These are phyloP conservation scores for Erysiphe pulchra DNA, from an alignment of 2,329 filamentous ascomycete species.

Conservation along the genomic window DNA sequence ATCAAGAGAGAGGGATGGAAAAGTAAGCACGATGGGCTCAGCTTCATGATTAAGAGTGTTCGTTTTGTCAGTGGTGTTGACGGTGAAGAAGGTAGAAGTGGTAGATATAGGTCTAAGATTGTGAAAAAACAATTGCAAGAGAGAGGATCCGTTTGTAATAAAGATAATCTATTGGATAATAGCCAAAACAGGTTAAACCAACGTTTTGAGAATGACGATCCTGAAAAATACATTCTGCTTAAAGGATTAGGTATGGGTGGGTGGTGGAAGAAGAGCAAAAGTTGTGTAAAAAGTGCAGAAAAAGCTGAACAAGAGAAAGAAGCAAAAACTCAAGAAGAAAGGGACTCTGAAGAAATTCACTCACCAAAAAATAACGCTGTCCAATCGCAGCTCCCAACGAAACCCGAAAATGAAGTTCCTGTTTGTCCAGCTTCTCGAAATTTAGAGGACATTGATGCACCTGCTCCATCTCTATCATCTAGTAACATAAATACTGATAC, in stretches of 20 bases:
- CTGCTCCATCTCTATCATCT: neutral
- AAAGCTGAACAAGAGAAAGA: neutral
- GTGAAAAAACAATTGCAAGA: slow-evolving; percentile 4
- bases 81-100: slow-evolving; percentile 19
- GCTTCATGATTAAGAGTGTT: slow-evolving; percentile 59
- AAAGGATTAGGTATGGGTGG: slow-evolving; percentile 1
- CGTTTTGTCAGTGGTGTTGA: slow-evolving; percentile 64
- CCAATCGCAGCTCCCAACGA: neutral
- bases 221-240: neutral
- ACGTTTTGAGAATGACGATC: neutral
- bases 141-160: slow-evolving; percentile 5
- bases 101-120: slow-evolving; percentile 13
- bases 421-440: neutral
- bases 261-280: neutral
- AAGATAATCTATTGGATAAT: slow-evolving; percentile 1
- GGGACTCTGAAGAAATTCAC: neutral
- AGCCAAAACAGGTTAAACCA: neutral
- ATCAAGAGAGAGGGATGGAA: slow-evolving; percentile 19
- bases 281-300: neutral
- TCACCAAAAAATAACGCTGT: neutral
- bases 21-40: slow-evolving; percentile 28
- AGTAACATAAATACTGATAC: no score
- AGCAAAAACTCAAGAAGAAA: neutral
- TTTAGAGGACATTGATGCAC: no score
- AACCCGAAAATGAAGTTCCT: neutral